Percentiles rank a stretch among this genome's conserved stretches.
Evolutionary conservation across 2,329 filamentous ascomycete species (phyloP).

Genomic region (Cladorrhinum sp.): DNA sequence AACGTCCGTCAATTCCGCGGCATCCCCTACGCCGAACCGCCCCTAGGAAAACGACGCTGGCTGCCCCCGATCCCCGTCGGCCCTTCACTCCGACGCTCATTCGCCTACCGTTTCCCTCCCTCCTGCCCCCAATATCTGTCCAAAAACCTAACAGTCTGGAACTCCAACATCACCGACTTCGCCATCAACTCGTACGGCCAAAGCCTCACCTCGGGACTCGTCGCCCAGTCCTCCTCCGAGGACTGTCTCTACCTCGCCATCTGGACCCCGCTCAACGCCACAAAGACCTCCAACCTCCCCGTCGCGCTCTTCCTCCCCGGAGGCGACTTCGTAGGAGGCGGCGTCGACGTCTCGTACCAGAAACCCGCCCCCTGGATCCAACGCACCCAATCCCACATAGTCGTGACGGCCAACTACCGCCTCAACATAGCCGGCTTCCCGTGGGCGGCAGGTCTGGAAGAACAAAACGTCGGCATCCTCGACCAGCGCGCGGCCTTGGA

Average conservation of each 20-base stretch:
- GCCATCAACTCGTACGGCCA: slow-evolving; percentile 33
- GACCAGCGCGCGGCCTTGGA: slow-evolving; percentile 50
- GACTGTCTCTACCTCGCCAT: slow-evolving; percentile 47
- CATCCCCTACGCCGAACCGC: slow-evolving; percentile 38
- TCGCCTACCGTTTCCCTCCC: slow-evolving; percentile 25
- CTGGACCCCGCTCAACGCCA: slow-evolving; percentile 36
- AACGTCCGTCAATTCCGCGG: slow-evolving; percentile 37
- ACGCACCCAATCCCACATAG: slow-evolving; percentile 38
- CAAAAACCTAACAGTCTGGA: slow-evolving; percentile 29
- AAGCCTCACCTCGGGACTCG: slow-evolving; percentile 27
- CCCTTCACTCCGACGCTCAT: slow-evolving; percentile 20
- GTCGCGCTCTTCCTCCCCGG: slow-evolving; percentile 48
- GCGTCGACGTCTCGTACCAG: slow-evolving; percentile 44
- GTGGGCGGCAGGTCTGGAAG: slow-evolving; percentile 29
- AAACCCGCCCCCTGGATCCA: slow-evolving; percentile 43
- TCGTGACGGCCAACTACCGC: slow-evolving; percentile 41
- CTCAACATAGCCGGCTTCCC: slow-evolving; percentile 37
- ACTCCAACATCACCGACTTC: slow-evolving; percentile 32
- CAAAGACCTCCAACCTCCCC: slow-evolving; percentile 29
- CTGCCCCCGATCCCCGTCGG: slow-evolving; percentile 22
- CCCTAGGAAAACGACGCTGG: slow-evolving; percentile 28
- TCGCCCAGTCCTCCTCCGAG: slow-evolving; percentile 28
- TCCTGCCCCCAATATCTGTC: slow-evolving; percentile 28
- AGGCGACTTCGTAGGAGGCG: slow-evolving; percentile 44
- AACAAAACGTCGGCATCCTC: slow-evolving; percentile 45